A percentile compares a stretch with the other conserved stretches of the same genome.
These are phyloP conservation scores for Rhytidhysteron rufulum DNA, from an alignment of 2,329 filamentous ascomycete genomes.

Conservation along the genomic window DNA sequence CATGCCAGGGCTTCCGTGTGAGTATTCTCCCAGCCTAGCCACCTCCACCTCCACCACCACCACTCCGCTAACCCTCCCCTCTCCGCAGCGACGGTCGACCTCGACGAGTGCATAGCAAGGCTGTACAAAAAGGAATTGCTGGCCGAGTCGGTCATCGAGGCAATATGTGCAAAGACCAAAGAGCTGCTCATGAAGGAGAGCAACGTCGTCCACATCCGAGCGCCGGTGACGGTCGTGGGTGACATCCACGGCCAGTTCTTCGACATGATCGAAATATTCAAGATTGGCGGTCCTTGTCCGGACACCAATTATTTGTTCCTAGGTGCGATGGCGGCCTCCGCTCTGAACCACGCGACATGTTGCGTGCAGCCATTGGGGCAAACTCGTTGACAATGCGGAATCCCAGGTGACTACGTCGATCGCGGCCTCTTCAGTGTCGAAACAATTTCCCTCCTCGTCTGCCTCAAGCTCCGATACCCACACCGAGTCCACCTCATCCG, in stretches of 20 bases:
- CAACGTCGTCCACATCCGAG: conserved; percentile 96
- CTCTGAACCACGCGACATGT: conserved; percentile 14
- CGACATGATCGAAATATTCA: conserved; percentile 98
- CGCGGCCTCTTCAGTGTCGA: conserved; percentile 98
- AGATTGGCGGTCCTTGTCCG: conserved; percentile 93
- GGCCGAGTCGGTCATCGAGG: conserved; percentile 96
- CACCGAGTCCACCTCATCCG: conserved; percentile 93
- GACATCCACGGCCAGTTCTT: conserved; percentile 99
- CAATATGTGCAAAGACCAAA: conserved; percentile 98
- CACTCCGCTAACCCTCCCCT: conserved; percentile 16
- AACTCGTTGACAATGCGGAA: conserved; percentile 8
- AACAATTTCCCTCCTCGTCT: conserved; percentile 95
- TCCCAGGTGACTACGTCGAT: conserved; percentile 89
- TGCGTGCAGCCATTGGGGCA: not conserved
- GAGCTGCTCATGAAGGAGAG: conserved; percentile 99
- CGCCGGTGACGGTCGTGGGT: conserved; percentile 93
- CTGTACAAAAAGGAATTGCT: conserved; percentile 96
- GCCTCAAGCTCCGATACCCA: conserved; percentile 94
- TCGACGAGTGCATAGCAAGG: conserved; percentile 96
- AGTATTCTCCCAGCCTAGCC: conserved; percentile 11
- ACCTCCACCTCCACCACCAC: too few species aligned
- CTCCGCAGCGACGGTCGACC: conserved; percentile 81
- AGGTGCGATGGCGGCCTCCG: conserved; percentile 51
- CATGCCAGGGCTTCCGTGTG: conserved; percentile 52
- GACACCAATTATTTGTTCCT: conserved; percentile 98